Base-by-base conservation (phyloP, 305 asterid species). In the Rubia occidens region DNA sequence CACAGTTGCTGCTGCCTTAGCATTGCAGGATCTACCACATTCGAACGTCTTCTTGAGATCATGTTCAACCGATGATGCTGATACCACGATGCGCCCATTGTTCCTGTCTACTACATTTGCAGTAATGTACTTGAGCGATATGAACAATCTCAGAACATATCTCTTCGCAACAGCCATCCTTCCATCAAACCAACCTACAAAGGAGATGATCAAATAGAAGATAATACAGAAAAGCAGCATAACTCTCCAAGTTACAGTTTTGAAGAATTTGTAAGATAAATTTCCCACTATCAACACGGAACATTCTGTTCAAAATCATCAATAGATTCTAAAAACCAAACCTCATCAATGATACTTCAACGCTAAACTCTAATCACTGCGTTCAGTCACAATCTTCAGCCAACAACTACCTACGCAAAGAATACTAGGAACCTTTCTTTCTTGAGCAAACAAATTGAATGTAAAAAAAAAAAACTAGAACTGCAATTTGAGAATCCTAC, bases 21-120 rank as follows among this genome's bases (percentile, higher is more conserved):
- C 96, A n/a, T 89, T 91, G 85, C 96, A 91, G 64, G 88, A 71
- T 54, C 95, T 85, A 13, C 95, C 89, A 60, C 98, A 89, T 77
- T 89, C 96, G 14, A 89, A 77, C 4, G 91, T 81, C 64, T 72
- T 81, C 69, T 88, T 91, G 39, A 92, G 83, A 18, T 94, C 45
- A 53, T 88, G 96, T 67, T 92, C 96, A 0, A 89, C 91, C 8
- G 91, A 85, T 4, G 96, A 92, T 40, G 96, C 87, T 1, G 93
- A 86, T n/a, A 84, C 93, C 37, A 92, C 89, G 60, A 92, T 85
- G 21, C 75, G 75, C 2, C 95, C 95, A 7, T 84, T 83, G 78
- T 88, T 86, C 68, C 96, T 82, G 79, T 89, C 98, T 11, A 89
- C 89, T 72, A 89, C 95, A 59, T 89, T 89, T 5, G 96, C 96